A percentile compares a stretch with the other conserved stretches of the same genome.
These are phyloP conservation scores for Aspergillus ochraceus DNA, from an alignment of 2,329 filamentous ascomycete species.

Conservation along the genomic window DNA sequence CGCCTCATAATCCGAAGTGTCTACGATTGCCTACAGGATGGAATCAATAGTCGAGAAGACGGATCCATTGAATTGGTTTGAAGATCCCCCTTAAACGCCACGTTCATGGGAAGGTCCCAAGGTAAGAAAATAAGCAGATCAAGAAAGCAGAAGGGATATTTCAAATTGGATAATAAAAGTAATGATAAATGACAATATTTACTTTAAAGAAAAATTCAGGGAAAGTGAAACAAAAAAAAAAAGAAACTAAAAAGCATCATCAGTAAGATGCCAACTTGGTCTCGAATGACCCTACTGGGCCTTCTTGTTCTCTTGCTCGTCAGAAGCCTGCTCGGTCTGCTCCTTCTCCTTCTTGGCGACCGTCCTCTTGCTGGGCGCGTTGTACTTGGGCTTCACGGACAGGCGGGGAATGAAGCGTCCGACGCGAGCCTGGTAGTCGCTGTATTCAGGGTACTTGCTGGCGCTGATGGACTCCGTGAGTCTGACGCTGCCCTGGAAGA, in stretches of 20 bases:
- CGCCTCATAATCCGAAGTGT: too few species aligned
- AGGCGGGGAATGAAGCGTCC: conserved; percentile 74
- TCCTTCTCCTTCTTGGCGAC: conserved; percentile 11
- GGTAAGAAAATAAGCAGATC: background rate
- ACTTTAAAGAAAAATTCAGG: background rate
- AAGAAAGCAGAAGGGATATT: background rate
- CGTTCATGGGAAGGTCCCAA: too few species aligned
- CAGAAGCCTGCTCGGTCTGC: conserved; percentile 12
- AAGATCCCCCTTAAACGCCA: too few species aligned
- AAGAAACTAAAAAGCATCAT: conserved; percentile 2
- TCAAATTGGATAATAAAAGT: background rate
- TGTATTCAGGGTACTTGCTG: conserved; percentile 85
- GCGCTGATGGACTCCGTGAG: conserved; percentile 81
- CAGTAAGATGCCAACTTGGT: background rate
- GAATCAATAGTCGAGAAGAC: too few species aligned
- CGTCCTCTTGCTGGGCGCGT: conserved; percentile 16
- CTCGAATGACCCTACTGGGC: conserved; percentile 13
- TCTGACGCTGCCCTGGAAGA: conserved; percentile 88
- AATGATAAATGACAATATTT: conserved; percentile 5
- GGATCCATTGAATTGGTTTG: too few species aligned
- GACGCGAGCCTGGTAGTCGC: conserved; percentile 77
- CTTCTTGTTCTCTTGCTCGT: conserved; percentile 22
- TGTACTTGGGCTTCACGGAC: conserved; percentile 35
- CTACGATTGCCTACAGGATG: too few species aligned
- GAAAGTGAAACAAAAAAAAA: conserved; percentile 1